Conservation (phyloP, 176 grass and related monocot genomes). For the Juncus effusus region DNA sequence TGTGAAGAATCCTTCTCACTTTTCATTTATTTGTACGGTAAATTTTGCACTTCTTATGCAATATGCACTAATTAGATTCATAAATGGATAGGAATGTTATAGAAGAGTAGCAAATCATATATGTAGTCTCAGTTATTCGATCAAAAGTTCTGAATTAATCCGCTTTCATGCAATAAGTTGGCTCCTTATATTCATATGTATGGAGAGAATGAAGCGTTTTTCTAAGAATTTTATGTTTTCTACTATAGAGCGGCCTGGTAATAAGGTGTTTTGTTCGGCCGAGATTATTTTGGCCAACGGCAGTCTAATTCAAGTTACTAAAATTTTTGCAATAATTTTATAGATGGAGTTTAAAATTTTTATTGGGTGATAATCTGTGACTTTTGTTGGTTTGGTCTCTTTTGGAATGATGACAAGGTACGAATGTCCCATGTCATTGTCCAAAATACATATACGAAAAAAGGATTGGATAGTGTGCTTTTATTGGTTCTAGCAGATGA, state of each 20-base stretch:
- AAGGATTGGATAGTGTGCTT: neutral
- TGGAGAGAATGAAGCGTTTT: neutral
- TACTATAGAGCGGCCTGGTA: neutral
- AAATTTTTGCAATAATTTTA: slow-evolving; percentile 1
- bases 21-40: neutral
- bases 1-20: neutral
- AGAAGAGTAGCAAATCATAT: neutral
- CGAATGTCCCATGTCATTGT: neutral
- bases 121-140: neutral
- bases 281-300: neutral
- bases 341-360: neutral
- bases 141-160: neutral
- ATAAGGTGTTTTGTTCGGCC: neutral
- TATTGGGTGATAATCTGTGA: neutral
- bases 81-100: neutral
- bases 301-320: neutral
- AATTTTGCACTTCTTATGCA: neutral
- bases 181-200: neutral
- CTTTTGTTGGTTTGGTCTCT: neutral
- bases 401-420: neutral
- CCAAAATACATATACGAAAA: neutral
- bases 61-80: neutral
- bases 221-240: neutral
- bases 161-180: neutral
- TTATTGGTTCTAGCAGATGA: too few species aligned